phyloP scores from a whole-genome alignment of 768 basidiomycete genomes.

The Agaricus subrufescens region DNA sequence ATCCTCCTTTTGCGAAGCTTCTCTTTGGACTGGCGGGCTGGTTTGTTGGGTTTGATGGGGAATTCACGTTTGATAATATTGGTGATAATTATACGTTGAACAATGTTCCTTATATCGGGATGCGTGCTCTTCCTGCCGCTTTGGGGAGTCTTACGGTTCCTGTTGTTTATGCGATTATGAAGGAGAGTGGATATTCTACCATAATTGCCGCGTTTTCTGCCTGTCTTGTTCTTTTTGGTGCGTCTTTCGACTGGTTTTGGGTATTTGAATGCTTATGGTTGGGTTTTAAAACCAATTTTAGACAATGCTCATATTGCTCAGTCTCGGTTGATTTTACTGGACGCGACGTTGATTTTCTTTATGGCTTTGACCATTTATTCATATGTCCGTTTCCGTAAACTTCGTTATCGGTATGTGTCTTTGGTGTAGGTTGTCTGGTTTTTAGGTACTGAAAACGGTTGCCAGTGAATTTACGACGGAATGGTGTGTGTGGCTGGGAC shows the following conservation, averaged over 20 bases:
- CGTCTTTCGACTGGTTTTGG: constrained; percentile 21
- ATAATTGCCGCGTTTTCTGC: constrained; percentile 90
- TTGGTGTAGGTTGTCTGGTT: background rate
- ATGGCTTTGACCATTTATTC: constrained; percentile 90
- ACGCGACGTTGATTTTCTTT: constrained; percentile 93
- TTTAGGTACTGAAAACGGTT: background rate
- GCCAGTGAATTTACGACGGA: constrained; percentile 76
- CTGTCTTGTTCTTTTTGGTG: constrained; percentile 81
- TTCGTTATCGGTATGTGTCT: constrained; percentile 76
- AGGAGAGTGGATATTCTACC: constrained; percentile 94
- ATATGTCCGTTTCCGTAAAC: constrained; percentile 92
- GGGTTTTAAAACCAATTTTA: constrained; percentile 22
- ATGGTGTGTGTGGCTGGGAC: constrained; percentile 94
- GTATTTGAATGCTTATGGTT: background rate
- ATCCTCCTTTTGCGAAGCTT: constrained; percentile 95
- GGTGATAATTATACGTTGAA: constrained; percentile 86
- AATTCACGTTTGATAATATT: constrained; percentile 92
- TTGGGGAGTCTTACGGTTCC: constrained; percentile 88
- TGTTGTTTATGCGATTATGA: constrained; percentile 94
- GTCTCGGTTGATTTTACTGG: constrained; percentile 93
- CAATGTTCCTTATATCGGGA: constrained; percentile 90
- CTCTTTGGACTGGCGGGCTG: constrained; percentile 92
- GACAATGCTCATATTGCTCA: constrained; percentile 97
- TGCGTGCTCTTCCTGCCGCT: constrained; percentile 89
- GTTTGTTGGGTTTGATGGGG: constrained; percentile 94